Evolutionary conservation across 495 filamentous ascomycete genomes (phyloP).

Genomic region (Aspergillus nidulans): DNA sequence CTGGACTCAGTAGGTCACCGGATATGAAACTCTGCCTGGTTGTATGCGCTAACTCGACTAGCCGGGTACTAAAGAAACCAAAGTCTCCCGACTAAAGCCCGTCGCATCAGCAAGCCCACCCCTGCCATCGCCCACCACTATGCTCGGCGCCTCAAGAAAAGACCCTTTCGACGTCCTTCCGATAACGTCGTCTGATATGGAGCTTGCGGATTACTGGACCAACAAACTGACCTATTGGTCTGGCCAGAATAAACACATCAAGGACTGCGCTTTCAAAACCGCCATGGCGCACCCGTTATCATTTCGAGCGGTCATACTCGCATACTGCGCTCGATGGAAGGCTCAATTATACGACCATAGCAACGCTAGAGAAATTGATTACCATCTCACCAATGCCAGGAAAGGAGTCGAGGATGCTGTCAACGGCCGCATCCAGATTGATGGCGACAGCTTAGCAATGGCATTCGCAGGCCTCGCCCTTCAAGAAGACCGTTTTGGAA

Average conservation of each 20-base stretch:
- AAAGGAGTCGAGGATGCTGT: constrained; percentile 26
- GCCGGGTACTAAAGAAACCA: background rate
- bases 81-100: background rate
- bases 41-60: background rate
- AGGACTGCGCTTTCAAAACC: constrained; percentile 33
- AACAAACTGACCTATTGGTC: constrained; percentile 43
- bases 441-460: constrained; percentile 30
- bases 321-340: constrained; percentile 40
- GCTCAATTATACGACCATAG: constrained; percentile 22
- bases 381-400: constrained; percentile 22
- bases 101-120: background rate
- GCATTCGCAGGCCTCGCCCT: constrained; percentile 38
- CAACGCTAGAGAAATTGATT: constrained; percentile 23
- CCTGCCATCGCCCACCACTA: constrained; percentile 24
- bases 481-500: constrained; percentile 41
- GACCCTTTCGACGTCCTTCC: constrained; percentile 34
- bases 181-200: constrained; percentile 21
- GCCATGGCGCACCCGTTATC: constrained; percentile 34
- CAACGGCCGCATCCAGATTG: constrained; percentile 16
- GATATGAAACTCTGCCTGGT: background rate
- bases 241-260: constrained; percentile 36
- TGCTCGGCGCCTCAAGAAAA: constrained; percentile 30
- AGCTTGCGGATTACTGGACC: constrained; percentile 36
- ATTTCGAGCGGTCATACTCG: constrained; percentile 36
- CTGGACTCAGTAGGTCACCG: background rate